These are phyloP conservation scores for Metarhizium humberi DNA, from an alignment of 2,329 filamentous ascomycete genomes.

Conservation along the genomic window DNA sequence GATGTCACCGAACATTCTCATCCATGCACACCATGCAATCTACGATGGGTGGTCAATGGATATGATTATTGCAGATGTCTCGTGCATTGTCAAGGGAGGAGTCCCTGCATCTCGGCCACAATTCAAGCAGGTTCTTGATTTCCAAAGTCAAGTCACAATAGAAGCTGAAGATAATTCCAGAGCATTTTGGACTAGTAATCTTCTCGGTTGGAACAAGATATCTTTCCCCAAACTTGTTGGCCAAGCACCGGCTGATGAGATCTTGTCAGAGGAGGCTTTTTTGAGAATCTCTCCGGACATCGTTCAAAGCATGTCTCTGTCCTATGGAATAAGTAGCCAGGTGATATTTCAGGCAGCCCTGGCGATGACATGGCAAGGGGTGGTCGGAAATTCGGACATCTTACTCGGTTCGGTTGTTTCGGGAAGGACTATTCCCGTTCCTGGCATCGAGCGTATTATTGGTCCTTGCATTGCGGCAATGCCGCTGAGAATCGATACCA, in stretches of 20 bases:
- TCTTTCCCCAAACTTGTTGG: conserved; percentile 42
- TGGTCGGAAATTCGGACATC: conserved; percentile 57
- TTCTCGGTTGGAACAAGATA: conserved; percentile 46
- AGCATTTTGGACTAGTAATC: conserved; percentile 61
- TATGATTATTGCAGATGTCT: conserved; percentile 59
- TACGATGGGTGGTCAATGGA: conserved; percentile 95
- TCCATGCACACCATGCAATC: conserved; percentile 70
- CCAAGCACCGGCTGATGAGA: conserved; percentile 9
- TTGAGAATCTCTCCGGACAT: conserved; percentile 11
- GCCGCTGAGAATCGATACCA: conserved; percentile 58
- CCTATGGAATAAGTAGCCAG: conserved; percentile 50
- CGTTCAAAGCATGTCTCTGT: conserved; percentile 24
- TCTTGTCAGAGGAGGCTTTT: conserved; percentile 6
- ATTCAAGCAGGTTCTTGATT: conserved; percentile 50
- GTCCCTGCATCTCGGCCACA: conserved; percentile 35
- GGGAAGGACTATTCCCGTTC: conserved; percentile 64
- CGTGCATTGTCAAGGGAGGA: conserved; percentile 31
- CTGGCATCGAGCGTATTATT: conserved; percentile 60
- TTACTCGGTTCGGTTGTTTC: conserved; percentile 74
- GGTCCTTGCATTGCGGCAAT: conserved; percentile 74
- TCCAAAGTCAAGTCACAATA: conserved; percentile 25
- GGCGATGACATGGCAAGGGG: conserved; percentile 53
- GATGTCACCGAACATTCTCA: conserved; percentile 21
- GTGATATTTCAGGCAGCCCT: conserved; percentile 68
- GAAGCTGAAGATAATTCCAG: conserved; percentile 31